Percentiles rank a stretch among this genome's conserved stretches.
Conservation (phyloP, 164 flowering plant species). For the Protea cynaroides region DNA sequence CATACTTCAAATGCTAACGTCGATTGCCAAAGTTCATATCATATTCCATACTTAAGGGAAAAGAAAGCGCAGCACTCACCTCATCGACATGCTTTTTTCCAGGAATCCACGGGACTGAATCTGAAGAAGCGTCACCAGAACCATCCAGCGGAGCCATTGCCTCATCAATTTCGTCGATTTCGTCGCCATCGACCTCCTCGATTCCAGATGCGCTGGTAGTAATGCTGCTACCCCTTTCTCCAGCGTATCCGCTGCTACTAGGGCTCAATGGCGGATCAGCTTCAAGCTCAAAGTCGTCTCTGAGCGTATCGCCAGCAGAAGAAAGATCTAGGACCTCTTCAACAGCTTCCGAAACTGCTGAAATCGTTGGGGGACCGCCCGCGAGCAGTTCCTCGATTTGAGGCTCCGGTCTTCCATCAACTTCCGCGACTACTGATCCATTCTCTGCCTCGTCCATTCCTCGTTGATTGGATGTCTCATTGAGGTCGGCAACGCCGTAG, state of each 20-base stretch:
- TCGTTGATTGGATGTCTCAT: neutral
- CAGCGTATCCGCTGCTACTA: conserved; percentile 89
- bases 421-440: conserved; percentile 5
- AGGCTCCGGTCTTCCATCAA: conserved; percentile 2
- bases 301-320: conserved; percentile 16
- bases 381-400: conserved; percentile 8
- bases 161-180: conserved; percentile 20
- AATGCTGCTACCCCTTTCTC: conserved; percentile 69
- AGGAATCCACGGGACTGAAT: conserved; percentile 22
- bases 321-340: conserved; percentile 12
- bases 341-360: neutral
- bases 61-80: conserved; percentile 13
- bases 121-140: conserved; percentile 5
- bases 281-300: conserved; percentile 38
- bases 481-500: neutral
- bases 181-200: conserved; percentile 30
- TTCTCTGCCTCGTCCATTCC: neutral
- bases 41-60: no score
- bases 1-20: no score
- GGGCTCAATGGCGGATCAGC: conserved; percentile 54
- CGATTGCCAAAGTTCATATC: no score
- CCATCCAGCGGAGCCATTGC: conserved; percentile 1
- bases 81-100: conserved; percentile 33
- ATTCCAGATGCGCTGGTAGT: conserved; percentile 42
- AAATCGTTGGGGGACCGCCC: neutral